phyloP scores from a whole-genome alignment of 2,329 filamentous ascomycete genomes.

The Peltaster fructicola region DNA sequence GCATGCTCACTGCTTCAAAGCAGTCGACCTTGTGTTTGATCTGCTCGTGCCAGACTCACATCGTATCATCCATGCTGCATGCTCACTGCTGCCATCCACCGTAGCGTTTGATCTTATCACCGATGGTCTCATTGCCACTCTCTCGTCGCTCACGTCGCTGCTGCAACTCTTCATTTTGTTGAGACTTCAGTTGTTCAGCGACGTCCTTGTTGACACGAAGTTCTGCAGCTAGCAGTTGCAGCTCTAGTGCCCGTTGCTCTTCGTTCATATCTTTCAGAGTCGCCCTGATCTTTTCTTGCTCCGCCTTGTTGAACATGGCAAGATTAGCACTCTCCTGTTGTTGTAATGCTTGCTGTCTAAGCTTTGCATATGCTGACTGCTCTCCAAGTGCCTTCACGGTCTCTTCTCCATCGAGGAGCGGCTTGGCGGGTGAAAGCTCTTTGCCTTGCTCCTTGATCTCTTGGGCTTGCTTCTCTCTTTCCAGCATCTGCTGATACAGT shows the following conservation, averaged over 20 bases:
- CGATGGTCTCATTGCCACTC: conserved; percentile 31
- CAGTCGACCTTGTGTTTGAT: no score
- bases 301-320: conserved; percentile 34
- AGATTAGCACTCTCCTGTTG: conserved; percentile 22
- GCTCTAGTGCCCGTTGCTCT: conserved; percentile 42
- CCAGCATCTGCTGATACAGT: conserved; percentile 72
- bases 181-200: conserved; percentile 35
- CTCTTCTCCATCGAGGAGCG: conserved; percentile 27
- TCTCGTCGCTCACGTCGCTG: conserved; percentile 38
- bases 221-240: conserved; percentile 46
- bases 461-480: conserved; percentile 60
- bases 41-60: no score
- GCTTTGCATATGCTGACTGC: conserved; percentile 15
- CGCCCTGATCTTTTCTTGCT: conserved; percentile 38
- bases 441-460: conserved; percentile 42
- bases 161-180: conserved; percentile 39
- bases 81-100: conserved; percentile 15
- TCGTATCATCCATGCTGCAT: background rate
- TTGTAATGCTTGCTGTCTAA: conserved; percentile 10
- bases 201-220: conserved; percentile 42
- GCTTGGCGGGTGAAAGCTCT: conserved; percentile 40
- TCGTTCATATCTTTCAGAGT: conserved; percentile 18
- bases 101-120: conserved; percentile 21
- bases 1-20: no score
- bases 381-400: conserved; percentile 14